These are phyloP conservation scores for Russula earlei DNA, from an alignment of 768 basidiomycete genomes.

Conservation along the genomic window DNA sequence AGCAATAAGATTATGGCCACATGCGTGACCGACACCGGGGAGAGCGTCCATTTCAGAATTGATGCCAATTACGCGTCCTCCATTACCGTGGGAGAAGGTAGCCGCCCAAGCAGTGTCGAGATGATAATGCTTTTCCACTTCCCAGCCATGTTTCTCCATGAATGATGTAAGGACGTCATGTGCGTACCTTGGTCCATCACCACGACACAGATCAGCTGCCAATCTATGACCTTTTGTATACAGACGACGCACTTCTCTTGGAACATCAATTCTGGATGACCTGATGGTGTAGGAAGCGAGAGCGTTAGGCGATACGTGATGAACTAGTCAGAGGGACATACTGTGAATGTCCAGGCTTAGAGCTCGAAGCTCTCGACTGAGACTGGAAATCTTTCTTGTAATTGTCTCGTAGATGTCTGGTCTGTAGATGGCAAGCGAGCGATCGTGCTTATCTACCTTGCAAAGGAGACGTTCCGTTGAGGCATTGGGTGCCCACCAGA, in stretches of 20 bases:
- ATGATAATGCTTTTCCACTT: slow-evolving; percentile 49
- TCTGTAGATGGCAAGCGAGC: slow-evolving; percentile 7
- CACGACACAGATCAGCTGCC: neutral
- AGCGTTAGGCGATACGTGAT: neutral
- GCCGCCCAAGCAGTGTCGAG: slow-evolving; percentile 74
- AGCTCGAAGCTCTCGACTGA: slow-evolving; percentile 45
- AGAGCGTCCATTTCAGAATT: slow-evolving; percentile 63
- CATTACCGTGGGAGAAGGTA: slow-evolving; percentile 50
- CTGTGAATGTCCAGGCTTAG: slow-evolving; percentile 70
- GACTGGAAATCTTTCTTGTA: slow-evolving; percentile 40
- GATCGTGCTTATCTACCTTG: slow-evolving; percentile 14
- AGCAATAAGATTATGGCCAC: slow-evolving; percentile 79
- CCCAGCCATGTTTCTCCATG: slow-evolving; percentile 56
- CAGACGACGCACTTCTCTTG: slow-evolving; percentile 46
- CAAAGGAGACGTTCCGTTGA: slow-evolving; percentile 1
- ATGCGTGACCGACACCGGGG: slow-evolving; percentile 47
- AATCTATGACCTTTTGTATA: neutral
- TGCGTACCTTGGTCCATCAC: slow-evolving; percentile 40
- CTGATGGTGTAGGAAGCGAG: slow-evolving; percentile 28
- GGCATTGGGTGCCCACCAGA: slow-evolving; percentile 14
- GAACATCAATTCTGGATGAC: slow-evolving; percentile 59
- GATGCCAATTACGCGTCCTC: slow-evolving; percentile 63
- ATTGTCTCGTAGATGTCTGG: slow-evolving; percentile 18
- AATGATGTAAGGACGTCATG: slow-evolving; percentile 64
- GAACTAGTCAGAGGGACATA: slow-evolving; percentile 23